phyloP scores from a whole-genome alignment of 805 yeast species.

The Saturnispora zaruensis region DNA sequence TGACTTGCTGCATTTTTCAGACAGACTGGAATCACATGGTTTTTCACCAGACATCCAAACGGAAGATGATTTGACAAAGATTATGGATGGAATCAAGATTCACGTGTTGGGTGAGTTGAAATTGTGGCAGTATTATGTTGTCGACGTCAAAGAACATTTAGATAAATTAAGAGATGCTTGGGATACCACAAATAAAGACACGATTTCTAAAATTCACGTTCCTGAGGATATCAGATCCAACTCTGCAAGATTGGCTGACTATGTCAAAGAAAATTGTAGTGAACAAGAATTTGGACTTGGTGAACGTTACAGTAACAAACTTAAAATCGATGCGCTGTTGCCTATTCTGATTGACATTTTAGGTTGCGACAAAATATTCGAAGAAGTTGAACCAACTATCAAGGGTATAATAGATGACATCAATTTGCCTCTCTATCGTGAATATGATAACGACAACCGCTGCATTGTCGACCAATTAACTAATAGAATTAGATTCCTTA shows the following conservation, averaged over 20 bases:
- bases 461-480: slow-evolving; percentile 60
- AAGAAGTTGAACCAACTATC: slow-evolving; percentile 32
- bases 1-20: slow-evolving; percentile 57
- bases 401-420: slow-evolving; percentile 61
- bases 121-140: slow-evolving; percentile 84
- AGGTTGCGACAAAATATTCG: slow-evolving; percentile 21
- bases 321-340: slow-evolving; percentile 45
- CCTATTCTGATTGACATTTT: slow-evolving; percentile 37
- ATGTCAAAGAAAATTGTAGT: slow-evolving; percentile 35
- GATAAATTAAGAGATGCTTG: slow-evolving; percentile 32
- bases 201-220: slow-evolving; percentile 28
- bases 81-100: slow-evolving; percentile 60
- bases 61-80: slow-evolving; percentile 44
- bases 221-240: slow-evolving; percentile 35
- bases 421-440: slow-evolving; percentile 61
- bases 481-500: slow-evolving; percentile 66
- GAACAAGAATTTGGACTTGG: slow-evolving; percentile 36
- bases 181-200: slow-evolving; percentile 13
- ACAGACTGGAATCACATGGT: slow-evolving; percentile 44
- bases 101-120: slow-evolving; percentile 60
- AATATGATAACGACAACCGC: slow-evolving; percentile 64
- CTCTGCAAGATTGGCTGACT: slow-evolving; percentile 44
- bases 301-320: slow-evolving; percentile 41
- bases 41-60: slow-evolving; percentile 49
- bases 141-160: slow-evolving; percentile 43